phyloP scores from a whole-genome alignment of 257 asterid genomes.

The Solanum chaucha region DNA sequence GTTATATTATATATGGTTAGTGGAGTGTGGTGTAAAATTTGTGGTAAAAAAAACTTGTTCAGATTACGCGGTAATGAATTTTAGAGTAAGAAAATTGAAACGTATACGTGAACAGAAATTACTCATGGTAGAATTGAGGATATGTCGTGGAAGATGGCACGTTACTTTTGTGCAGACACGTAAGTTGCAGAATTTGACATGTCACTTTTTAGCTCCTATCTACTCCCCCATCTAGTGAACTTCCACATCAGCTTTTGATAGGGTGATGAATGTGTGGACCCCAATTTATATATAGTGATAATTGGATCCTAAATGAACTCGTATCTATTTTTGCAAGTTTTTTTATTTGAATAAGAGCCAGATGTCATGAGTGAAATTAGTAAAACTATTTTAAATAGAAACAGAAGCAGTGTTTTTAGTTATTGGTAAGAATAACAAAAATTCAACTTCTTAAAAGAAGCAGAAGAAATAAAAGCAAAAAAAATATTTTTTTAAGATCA shows the following conservation, averaged over 20 bases:
- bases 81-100: background rate
- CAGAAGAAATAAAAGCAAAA: too few species aligned
- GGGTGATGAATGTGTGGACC: too few species aligned
- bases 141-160: background rate
- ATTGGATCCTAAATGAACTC: too few species aligned
- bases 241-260: background rate
- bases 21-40: background rate
- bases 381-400: too few species aligned
- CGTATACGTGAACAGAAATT: background rate
- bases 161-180: background rate
- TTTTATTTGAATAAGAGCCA: too few species aligned
- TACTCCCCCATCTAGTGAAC: background rate
- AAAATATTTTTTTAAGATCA: too few species aligned
- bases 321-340: too few species aligned
- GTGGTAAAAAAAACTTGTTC: background rate
- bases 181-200: background rate
- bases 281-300: too few species aligned
- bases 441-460: too few species aligned
- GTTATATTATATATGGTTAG: background rate
- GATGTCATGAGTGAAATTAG: too few species aligned
- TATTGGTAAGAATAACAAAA: too few species aligned
- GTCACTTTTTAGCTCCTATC: background rate
- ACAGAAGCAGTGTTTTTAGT: too few species aligned
- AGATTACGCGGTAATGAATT: background rate
- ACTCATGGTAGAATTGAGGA: background rate